A percentile compares a stretch with the other conserved stretches of the same genome.
Evolutionary conservation across 2,329 filamentous ascomycete species (phyloP).

Genomic region (Pochonia chlamydosporia): DNA sequence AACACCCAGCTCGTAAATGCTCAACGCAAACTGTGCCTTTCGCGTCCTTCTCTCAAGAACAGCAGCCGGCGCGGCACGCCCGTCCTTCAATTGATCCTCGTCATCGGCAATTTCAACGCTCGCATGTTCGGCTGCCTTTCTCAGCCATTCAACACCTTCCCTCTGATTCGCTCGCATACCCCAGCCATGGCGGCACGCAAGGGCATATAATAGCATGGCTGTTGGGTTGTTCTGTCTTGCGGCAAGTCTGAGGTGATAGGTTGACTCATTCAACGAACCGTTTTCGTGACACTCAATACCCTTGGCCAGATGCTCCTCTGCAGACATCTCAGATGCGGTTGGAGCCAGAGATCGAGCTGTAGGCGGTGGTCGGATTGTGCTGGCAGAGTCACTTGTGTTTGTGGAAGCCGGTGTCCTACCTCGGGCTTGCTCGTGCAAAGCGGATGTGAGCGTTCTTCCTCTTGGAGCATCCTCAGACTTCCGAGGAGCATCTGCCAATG

Average conservation of each 20-base stretch:
- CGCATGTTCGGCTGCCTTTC: constrained; percentile 81
- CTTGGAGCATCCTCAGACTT: constrained; percentile 44
- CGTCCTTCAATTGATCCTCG: constrained; percentile 58
- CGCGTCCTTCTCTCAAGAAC: constrained; percentile 70
- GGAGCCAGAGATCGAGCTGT: constrained; percentile 43
- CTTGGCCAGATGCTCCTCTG: constrained; percentile 85
- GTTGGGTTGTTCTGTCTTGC: constrained; percentile 82
- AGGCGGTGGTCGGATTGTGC: constrained; percentile 38
- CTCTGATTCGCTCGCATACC: constrained; percentile 89
- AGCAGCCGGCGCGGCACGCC: constrained; percentile 51
- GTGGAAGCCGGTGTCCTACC: constrained; percentile 41
- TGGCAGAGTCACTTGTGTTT: constrained; percentile 48
- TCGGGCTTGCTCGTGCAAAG: constrained; percentile 31
- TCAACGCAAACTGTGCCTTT: constrained; percentile 88
- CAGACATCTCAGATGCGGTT: constrained; percentile 62
- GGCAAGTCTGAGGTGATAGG: constrained; percentile 88
- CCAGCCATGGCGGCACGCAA: constrained; percentile 95
- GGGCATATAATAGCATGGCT: constrained; percentile 90
- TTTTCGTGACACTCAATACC: constrained; percentile 87
- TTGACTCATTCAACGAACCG: constrained; percentile 85
- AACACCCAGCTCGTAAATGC: constrained; percentile 92
- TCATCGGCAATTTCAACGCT: constrained; percentile 79
- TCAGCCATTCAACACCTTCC: constrained; percentile 88
- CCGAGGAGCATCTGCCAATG: constrained; percentile 37
- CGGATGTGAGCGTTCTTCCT: constrained; percentile 36